A percentile compares a stretch with the other conserved stretches of the same genome.
phyloP scores from a whole-genome alignment of 2,329 filamentous ascomycete genomes.

The Gyromitra esculenta region DNA sequence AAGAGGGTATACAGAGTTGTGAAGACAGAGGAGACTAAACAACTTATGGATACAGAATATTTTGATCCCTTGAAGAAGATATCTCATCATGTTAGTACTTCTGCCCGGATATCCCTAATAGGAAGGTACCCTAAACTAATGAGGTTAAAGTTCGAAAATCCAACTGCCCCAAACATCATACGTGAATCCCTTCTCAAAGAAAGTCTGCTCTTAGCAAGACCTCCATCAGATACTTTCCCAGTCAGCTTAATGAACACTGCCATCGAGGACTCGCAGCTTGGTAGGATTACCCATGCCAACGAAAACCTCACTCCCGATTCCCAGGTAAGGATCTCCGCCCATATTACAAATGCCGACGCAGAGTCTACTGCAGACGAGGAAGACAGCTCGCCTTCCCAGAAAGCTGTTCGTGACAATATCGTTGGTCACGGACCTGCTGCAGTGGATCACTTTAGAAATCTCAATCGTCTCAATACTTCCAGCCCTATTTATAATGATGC shows the following conservation, averaged over 20 bases:
- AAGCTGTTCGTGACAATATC: background rate
- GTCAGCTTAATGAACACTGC: slow-evolving; percentile 6
- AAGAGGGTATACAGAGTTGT: slow-evolving; percentile 52
- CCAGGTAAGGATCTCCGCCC: background rate
- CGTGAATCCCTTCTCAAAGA: slow-evolving; percentile 30
- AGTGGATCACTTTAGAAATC: background rate
- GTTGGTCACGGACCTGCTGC: background rate
- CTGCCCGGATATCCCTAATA: background rate
- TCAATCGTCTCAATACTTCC: slow-evolving; percentile 2
- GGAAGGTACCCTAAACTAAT: slow-evolving; percentile 8
- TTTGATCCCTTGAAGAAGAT: slow-evolving; percentile 56
- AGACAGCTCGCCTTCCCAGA: slow-evolving; percentile 17
- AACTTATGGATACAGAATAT: slow-evolving; percentile 51
- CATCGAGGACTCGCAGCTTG: slow-evolving; percentile 15
- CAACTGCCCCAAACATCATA: slow-evolving; percentile 26
- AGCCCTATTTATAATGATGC: background rate
- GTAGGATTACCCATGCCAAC: slow-evolving; percentile 6
- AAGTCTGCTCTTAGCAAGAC: background rate
- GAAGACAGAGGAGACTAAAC: slow-evolving; percentile 42
- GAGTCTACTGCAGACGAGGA: slow-evolving; percentile 52
- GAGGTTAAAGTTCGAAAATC: slow-evolving; percentile 43
- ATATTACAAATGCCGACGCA: slow-evolving; percentile 2
- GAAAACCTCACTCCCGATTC: slow-evolving; percentile 19
- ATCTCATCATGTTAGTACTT: slow-evolving; percentile 55
- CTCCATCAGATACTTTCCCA: slow-evolving; percentile 1